A percentile compares a stretch with the other conserved stretches of the same genome.
phyloP scores from a whole-genome alignment of 1,284 basidiomycete species.

The Hymenochaete sp. region DNA sequence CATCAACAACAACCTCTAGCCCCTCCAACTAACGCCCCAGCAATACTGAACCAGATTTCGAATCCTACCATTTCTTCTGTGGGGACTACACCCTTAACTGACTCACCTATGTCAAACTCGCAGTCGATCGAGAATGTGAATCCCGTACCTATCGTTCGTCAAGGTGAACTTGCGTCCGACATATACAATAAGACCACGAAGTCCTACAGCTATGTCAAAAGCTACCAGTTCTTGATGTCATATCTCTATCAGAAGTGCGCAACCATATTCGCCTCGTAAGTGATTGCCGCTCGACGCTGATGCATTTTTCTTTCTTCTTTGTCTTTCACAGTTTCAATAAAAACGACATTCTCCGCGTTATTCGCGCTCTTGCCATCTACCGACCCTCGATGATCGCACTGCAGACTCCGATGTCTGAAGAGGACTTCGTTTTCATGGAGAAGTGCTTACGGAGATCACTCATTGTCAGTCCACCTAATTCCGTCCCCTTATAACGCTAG shows the following conservation, averaged over 20 bases:
- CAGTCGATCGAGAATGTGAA: constrained; percentile 8
- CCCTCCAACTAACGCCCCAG: constrained; percentile 2
- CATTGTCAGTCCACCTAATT: constrained; percentile 46
- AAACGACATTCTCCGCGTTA: constrained; percentile 89
- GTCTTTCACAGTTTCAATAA: constrained; percentile 78
- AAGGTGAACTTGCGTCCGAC: constrained; percentile 27
- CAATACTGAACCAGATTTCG: neutral
- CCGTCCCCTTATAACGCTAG: neutral
- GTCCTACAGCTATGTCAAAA: constrained; percentile 88
- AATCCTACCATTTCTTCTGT: constrained; percentile 7
- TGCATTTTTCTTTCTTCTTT: neutral
- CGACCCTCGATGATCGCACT: constrained; percentile 92
- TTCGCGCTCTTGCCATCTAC: constrained; percentile 89
- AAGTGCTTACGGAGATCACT: constrained; percentile 91
- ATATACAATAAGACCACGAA: constrained; percentile 71
- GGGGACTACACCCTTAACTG: constrained; percentile 16
- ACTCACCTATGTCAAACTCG: constrained; percentile 11
- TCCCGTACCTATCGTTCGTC: constrained; percentile 22
- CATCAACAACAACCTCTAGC: constrained; percentile 5
- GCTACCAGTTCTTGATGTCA: constrained; percentile 92
- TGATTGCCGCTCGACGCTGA: neutral
- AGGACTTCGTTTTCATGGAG: constrained; percentile 94
- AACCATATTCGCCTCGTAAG: neutral
- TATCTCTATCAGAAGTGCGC: constrained; percentile 72
- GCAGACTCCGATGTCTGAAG: constrained; percentile 89